Percentiles rank a stretch among this genome's conserved stretches.
phyloP scores from a whole-genome alignment of 768 basidiomycete species.

The Gloeophyllum trabeum region DNA sequence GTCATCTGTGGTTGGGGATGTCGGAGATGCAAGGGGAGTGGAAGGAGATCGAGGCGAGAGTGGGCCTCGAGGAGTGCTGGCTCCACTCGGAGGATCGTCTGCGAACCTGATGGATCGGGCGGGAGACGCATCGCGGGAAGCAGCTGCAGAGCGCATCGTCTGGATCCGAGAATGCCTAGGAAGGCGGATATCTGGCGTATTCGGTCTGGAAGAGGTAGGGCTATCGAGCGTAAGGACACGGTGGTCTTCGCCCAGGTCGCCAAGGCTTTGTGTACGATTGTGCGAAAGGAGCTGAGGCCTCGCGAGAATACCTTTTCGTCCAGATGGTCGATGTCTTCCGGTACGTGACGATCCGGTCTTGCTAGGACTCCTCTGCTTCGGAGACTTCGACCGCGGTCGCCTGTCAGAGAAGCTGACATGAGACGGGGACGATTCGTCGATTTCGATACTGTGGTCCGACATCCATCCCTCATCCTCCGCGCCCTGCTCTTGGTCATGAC shows the following conservation, averaged over 20 bases:
- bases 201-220: not conserved
- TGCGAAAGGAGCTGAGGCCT: not conserved
- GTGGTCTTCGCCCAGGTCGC: not conserved
- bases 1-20: constrained; percentile 9
- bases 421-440: not conserved
- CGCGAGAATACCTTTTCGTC: not conserved
- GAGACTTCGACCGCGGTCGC: constrained; percentile 11
- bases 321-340: not conserved
- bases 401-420: constrained; percentile 1
- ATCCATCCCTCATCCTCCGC: constrained; percentile 49
- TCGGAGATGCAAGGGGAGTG: constrained; percentile 7
- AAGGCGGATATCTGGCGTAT: not conserved
- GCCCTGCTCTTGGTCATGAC: constrained; percentile 7
- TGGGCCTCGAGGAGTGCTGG: constrained; percentile 12
- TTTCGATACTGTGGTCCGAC: constrained; percentile 33
- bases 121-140: constrained; percentile 27
- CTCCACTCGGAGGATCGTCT: constrained; percentile 20
- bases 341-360: not conserved
- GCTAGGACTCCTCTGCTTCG: constrained; percentile 6
- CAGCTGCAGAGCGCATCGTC: not conserved
- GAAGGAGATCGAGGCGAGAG: constrained; percentile 11
- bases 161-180: not conserved
- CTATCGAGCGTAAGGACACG: not conserved
- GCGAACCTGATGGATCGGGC: constrained; percentile 36
- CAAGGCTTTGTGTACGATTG: not conserved